Base-by-base conservation (phyloP, 345 rosid species). In the Anastatica hierochuntica region DNA sequence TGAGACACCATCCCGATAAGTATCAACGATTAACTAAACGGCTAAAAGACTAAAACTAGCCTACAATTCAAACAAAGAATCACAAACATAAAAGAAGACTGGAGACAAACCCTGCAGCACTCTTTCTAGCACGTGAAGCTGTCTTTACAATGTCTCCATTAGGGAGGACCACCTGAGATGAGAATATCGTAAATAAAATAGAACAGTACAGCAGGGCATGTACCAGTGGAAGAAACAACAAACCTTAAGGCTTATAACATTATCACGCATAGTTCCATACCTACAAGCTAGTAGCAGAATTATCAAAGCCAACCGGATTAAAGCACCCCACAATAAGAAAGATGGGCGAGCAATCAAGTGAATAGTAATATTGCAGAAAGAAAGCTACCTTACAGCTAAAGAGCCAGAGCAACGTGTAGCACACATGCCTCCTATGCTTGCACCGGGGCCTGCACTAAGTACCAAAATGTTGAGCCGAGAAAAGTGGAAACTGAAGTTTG, bases 391-490 rank as follows among this genome's bases (percentile, higher is more conserved):
- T 56, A 82, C 95, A 40, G 98, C 96, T 62, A 90, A 73, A 67
- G 96, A 86, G 46, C 96, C 98, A 45, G 96, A 90, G 82, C 95
- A 90, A 33, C 95, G 95, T 46, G 96, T 86, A 49, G 98, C 90
- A 71, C 96, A 86, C 98, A 86, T 90, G 43, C 98, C 98, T 40
- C 98, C 95, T 14, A 90, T 80, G 47, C 77, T 74, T 60, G 98
- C 98, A 44, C 98, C 95, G 14, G 98, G 98, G 31, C 96, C 98
- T 90, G 84, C 50, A 66, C 31, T 55, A 58, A 2, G 21, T n/a
- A n/a, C n/a, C n/a, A n/a, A n/a, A n/a, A n/a, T n/a, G n/a, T n/a
- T n/a, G n/a, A n/a, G n/a, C n/a, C n/a, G n/a, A n/a, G n/a, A 10
- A 23, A 53, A 13, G 23, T 35, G 35, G 10, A 44, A 43, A 20